A percentile compares a stretch with the other conserved stretches of the same genome.
Conservation (phyloP, 2,329 filamentous ascomycete genomes). For the Zasmidium angulare region DNA sequence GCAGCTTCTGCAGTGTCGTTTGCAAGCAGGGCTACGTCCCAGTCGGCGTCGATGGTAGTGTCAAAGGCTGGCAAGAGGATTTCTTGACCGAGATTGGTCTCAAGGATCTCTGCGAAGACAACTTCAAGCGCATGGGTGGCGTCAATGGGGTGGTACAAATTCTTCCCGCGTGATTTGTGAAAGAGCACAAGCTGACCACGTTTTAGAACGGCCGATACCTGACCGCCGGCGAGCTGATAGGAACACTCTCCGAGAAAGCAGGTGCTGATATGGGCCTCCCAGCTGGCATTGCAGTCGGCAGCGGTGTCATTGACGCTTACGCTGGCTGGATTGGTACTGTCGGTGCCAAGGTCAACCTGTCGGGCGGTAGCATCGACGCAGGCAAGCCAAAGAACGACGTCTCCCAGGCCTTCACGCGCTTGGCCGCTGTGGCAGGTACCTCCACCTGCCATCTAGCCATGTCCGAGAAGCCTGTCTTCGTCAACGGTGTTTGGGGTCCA, state of each 20-base stretch:
- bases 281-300: constrained; percentile 86
- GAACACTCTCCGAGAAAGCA: constrained; percentile 78
- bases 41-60: constrained; percentile 93
- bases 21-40: constrained; percentile 98
- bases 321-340: constrained; percentile 98
- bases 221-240: constrained; percentile 89
- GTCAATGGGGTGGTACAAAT: constrained; percentile 83
- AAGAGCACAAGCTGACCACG: constrained; percentile 32
- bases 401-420: constrained; percentile 86
- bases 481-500: constrained; percentile 93
- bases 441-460: constrained; percentile 97
- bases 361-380: constrained; percentile 58
- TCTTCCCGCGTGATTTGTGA: constrained; percentile 14
- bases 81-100: constrained; percentile 86
- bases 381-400: constrained; percentile 75
- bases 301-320: constrained; percentile 96
- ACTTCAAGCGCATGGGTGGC: constrained; percentile 91
- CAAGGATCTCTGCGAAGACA: constrained; percentile 76
- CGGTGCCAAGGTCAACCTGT: constrained; percentile 85
- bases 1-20: constrained; percentile 93
- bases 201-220: constrained; percentile 85
- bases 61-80: constrained; percentile 97
- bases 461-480: constrained; percentile 90
- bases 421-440: constrained; percentile 92
- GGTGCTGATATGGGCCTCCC: constrained; percentile 80